These are phyloP conservation scores for Orbilia blumenaviensis DNA, from an alignment of 2,329 filamentous ascomycete species.

Conservation along the genomic window DNA sequence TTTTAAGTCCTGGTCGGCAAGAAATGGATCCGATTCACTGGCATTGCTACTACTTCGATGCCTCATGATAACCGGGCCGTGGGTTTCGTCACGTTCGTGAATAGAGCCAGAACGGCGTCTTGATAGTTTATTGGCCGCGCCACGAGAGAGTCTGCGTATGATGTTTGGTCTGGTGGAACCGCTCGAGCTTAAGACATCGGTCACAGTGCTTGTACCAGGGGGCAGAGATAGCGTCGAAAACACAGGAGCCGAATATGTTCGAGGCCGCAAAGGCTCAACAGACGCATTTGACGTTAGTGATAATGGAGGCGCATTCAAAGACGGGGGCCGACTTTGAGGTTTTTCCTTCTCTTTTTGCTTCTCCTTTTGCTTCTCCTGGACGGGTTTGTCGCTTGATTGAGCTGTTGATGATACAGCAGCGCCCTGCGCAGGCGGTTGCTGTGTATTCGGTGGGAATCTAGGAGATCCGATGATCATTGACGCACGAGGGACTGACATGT, in stretches of 20 bases:
- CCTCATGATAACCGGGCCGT: constrained; percentile 86
- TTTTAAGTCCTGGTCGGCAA: constrained; percentile 62
- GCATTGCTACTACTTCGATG: constrained; percentile 89
- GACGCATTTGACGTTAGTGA: constrained; percentile 15
- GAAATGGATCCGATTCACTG: constrained; percentile 65
- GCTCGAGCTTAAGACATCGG: constrained; percentile 68
- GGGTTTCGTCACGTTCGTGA: constrained; percentile 83
- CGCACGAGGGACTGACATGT: constrained; percentile 33
- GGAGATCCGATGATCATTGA: constrained; percentile 52
- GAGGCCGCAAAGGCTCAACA: constrained; percentile 36
- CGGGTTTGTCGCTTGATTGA: constrained; percentile 9
- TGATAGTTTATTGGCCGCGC: constrained; percentile 74
- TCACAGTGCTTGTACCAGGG: constrained; percentile 67
- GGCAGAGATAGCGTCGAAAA: constrained; percentile 45
- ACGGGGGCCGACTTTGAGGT: neutral
- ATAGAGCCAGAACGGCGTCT: constrained; percentile 80
- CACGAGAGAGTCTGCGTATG: constrained; percentile 85
- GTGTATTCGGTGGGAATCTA: constrained; percentile 28
- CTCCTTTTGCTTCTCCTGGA: constrained; percentile 20
- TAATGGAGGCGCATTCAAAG: neutral
- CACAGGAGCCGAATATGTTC: constrained; percentile 42
- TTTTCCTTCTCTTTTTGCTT: constrained; percentile 32
- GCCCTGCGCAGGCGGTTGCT: constrained; percentile 12
- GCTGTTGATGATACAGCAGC: constrained; percentile 6
- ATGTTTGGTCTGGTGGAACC: constrained; percentile 71